Base-by-base conservation (phyloP, 1,139 yeast species). In the Williopsis jadinii region DNA sequence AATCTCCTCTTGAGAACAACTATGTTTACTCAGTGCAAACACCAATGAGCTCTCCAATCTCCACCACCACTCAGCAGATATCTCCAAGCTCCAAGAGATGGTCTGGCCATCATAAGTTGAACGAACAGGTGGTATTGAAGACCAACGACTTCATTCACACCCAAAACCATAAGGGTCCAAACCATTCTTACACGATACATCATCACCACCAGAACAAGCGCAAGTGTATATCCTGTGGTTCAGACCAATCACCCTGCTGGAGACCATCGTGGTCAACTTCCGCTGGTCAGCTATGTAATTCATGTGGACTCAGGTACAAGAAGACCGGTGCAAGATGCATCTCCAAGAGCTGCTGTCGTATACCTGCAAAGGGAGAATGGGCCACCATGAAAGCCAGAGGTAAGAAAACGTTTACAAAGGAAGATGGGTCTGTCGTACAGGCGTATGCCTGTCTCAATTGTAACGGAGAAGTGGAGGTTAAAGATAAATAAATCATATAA, bases 321-420 rank as follows among this genome's bases (percentile, higher is more conserved):
- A 92, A 92, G 66, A 90, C 97, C 1, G 84, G 86, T 32, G 95
- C 95, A 3, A 73, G 97, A 55, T 92, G 98, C 63, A 69, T 84
- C 40, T 84, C 85, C 54, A 63, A 71, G 8, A 60, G 66, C 19
- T 92, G 98, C 65, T 77, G 83, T 50, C 79, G 92, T 56, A 87
- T 92, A 46, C 98, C 98, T 8, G 95, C 97, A 27, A 88, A 90
- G 64, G 94, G 97, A 47, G 97, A 92, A 65, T 84, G 96, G 87
- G 76, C 86, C 13, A 69, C 86, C 30, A 88, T 90, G 95, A 84
- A 83, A 59, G 75, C 77, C 51, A 71, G 80, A 52, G 87, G 86
- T 2, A 70, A 69, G 30, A 68, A 70, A 42, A 75, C 70, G 28
- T 71, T 76, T n/a, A 40, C 35, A 31, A 50, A 40, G 35, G 55